Conservation (phyloP, 2,329 filamentous ascomycete genomes). For the Furcasterigmium sp. region DNA sequence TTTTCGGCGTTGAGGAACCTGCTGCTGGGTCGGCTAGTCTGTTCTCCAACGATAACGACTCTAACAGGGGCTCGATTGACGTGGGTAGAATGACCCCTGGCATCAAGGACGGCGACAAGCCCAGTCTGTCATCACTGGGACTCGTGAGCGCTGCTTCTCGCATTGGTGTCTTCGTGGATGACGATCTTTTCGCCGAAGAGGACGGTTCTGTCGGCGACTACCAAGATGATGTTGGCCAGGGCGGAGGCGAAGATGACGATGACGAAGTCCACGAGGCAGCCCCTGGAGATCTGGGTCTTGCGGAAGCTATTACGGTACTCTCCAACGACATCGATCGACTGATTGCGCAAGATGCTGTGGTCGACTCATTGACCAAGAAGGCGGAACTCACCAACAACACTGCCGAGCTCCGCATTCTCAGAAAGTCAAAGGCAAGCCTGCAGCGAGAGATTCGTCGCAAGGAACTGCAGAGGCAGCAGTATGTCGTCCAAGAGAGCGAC, state of each 20-base stretch:
- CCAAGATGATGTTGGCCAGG: constrained; percentile 63
- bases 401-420: constrained; percentile 83
- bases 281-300: constrained; percentile 86
- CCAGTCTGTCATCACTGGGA: constrained; percentile 85
- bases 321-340: constrained; percentile 88
- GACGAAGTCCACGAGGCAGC: constrained; percentile 92
- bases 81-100: constrained; percentile 22
- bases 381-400: constrained; percentile 97
- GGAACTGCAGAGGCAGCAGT: constrained; percentile 93
- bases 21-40: constrained; percentile 36
- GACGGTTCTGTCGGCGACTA: constrained; percentile 82
- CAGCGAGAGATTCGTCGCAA: constrained; percentile 90
- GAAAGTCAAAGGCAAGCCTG: constrained; percentile 90
- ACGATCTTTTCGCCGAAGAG: constrained; percentile 89
- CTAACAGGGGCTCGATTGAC: constrained; percentile 59
- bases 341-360: constrained; percentile 78
- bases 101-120: constrained; percentile 56
- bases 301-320: constrained; percentile 86
- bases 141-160: constrained; percentile 82
- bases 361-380: constrained; percentile 87
- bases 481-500: constrained; percentile 95
- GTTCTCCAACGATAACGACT: constrained; percentile 53
- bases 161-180: constrained; percentile 87
- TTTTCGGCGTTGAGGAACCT: constrained; percentile 54
- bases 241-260: constrained; percentile 52